Base-by-base conservation (phyloP, 192 early-diverging fungal genomes). In the Endogone sp. region DNA sequence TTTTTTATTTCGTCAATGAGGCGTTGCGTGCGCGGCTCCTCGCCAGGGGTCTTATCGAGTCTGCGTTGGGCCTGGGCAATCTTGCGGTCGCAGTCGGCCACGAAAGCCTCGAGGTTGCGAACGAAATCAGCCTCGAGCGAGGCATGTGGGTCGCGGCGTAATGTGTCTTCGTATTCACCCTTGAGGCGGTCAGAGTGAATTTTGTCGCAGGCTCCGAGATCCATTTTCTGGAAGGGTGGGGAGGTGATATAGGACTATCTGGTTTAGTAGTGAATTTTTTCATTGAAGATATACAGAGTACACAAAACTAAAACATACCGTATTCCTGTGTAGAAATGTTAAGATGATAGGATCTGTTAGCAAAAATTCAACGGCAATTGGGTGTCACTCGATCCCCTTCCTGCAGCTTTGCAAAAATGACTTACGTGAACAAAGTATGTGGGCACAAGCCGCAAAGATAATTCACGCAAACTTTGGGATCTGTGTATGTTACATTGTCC, bases 11-110 rank as follows among this genome's bases (percentile, higher is more conserved):
- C 73, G 49, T 71, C 29, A 9, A 60, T 28, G 21, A 60, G 59
- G 6, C 59, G 25, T 9, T 60, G 54, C 11, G 57, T 59, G 26
- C 67, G 66, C 6, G 59, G 60, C 56, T 61, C 66, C 29, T 84
- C 83, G 64, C 82, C 83, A 3, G 79, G 79, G 22, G 75, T 84
- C 60, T 84, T 84, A 24, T 84, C 83, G 56, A 84, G 62, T 27
- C 82, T 64, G 60, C 77, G 72, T 68, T 84, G 78, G 23, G 81
- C 82, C 32, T 62, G 32, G 4, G 70, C 56, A 3, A 84, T 75
- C 62, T 84, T 84, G 49, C 82, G 71, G 66, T 84, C 83, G 58
- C 83, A 84, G 60, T 84, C 83, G 9, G 31, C 61, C 13, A 84
- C 76, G 66, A 84, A 84, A 22, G 72, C 71, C 9, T 26, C 60